phyloP scores from a whole-genome alignment of 768 basidiomycete species.

The Rhizopogon rudus region DNA sequence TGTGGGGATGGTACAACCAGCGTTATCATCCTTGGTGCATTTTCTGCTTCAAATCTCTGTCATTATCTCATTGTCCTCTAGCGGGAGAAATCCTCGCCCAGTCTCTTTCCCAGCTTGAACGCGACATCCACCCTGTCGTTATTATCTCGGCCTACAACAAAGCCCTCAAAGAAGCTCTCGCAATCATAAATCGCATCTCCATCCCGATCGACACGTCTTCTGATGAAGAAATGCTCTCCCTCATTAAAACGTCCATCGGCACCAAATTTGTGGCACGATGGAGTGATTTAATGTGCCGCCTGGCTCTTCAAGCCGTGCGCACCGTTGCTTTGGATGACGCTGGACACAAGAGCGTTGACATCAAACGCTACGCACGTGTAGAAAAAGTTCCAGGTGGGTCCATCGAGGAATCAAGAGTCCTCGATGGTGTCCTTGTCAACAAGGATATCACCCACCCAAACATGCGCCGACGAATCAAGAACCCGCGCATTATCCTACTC shows the following conservation, averaged over 20 bases:
- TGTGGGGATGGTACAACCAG: constrained; percentile 98
- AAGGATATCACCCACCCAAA: constrained; percentile 98
- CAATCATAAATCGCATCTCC: constrained; percentile 84
- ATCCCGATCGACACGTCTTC: constrained; percentile 82
- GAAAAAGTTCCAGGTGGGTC: constrained; percentile 98
- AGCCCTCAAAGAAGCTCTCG: constrained; percentile 87
- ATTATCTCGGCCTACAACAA: constrained; percentile 99
- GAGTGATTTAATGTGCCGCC: constrained; percentile 95
- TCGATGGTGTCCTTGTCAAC: constrained; percentile 94
- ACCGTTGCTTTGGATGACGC: constrained; percentile 78
- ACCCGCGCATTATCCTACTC: constrained; percentile 83
- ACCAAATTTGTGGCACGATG: constrained; percentile 97
- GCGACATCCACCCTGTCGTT: constrained; percentile 97
- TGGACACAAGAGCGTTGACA: constrained; percentile 85
- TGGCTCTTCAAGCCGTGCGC: constrained; percentile 89
- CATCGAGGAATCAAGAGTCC: constrained; percentile 86
- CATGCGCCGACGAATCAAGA: constrained; percentile 88
- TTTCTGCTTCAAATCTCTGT: neutral
- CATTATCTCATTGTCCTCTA: constrained; percentile 14
- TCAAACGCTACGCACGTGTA: constrained; percentile 96
- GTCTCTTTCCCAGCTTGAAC: constrained; percentile 87
- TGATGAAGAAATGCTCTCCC: constrained; percentile 88
- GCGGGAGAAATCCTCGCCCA: constrained; percentile 98
- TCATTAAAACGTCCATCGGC: constrained; percentile 98
- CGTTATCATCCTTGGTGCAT: constrained; percentile 91